These are phyloP conservation scores for Peltaster fructicola DNA, from an alignment of 2,329 filamentous ascomycete species.

Conservation along the genomic window DNA sequence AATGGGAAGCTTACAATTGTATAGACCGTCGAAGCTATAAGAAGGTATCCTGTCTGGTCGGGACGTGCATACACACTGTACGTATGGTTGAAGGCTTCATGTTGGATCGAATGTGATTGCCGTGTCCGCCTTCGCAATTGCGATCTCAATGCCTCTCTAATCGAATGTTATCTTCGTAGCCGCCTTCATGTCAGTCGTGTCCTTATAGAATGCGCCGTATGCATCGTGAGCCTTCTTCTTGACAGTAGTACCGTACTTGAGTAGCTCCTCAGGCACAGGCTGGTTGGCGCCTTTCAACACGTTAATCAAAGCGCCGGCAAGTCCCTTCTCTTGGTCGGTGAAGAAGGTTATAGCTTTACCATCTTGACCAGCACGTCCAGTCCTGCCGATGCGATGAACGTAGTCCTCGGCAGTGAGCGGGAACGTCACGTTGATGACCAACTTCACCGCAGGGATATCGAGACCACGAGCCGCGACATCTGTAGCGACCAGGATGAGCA, in stretches of 20 bases:
- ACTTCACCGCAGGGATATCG: constrained; percentile 87
- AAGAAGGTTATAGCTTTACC: constrained; percentile 87
- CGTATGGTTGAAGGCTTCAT: no score
- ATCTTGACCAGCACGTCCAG: constrained; percentile 77
- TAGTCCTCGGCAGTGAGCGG: constrained; percentile 93
- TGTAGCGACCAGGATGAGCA: constrained; percentile 77
- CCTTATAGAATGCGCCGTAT: constrained; percentile 92
- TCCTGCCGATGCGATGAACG: constrained; percentile 90
- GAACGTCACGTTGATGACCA: constrained; percentile 91
- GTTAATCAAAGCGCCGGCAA: constrained; percentile 85
- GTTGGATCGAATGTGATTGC: no score
- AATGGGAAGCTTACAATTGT: no score
- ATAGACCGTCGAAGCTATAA: no score
- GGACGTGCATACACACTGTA: no score
- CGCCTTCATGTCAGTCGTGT: constrained; percentile 65
- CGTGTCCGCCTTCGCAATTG: no score
- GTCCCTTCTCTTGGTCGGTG: constrained; percentile 82
- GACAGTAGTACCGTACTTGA: constrained; percentile 94
- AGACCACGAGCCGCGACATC: constrained; percentile 89
- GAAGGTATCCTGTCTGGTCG: no score
- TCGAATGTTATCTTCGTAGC: constrained; percentile 90
- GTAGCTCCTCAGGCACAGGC: constrained; percentile 68
- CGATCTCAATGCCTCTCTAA: constrained; percentile 8
- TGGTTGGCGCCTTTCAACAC: constrained; percentile 89
- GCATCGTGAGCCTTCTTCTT: constrained; percentile 97